Base-by-base conservation (phyloP, 495 filamentous ascomycete genomes). In the Daldinia childiae region DNA sequence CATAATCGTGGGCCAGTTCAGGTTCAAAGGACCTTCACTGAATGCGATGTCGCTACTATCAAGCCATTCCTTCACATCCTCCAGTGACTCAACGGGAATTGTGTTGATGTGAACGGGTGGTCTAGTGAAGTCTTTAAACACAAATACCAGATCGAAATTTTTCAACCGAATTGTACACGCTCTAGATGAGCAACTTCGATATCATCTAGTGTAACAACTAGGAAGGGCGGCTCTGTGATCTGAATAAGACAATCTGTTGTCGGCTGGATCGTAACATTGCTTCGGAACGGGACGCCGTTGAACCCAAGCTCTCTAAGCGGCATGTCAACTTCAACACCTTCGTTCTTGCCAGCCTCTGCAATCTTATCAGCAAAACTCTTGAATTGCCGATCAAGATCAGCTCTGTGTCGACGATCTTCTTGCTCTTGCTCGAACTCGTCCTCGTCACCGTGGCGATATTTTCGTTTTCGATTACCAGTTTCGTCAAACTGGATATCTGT, bases 1-100 rank as follows among this genome's bases (percentile, higher is more conserved):
- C 94, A 99, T 99, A 77, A 99, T 99, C 21, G 93, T 97, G 7
- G 91, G 89, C 96, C 96, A 99, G 82, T 98, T 98, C 66, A 99
- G 84, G 81, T 99, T 99, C 70, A 99, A 85, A 6, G 96, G 96
- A 45, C 96, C 96, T 80, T 99, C 96, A 15, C 90, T 91, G 85
- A 89, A 98, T 29, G 96, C 88, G 67, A 99, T 95, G 75, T 98
- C 94, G 66, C 95, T 93, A 3, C 90, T 91, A 79, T 98, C 94
- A 19, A 99, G 87, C 93, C 95, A 99, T 78, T 98, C 96, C 80
- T 98, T 99, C 61, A 98, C 96, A 61, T 90, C 88, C 65, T 99
- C 96, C 32, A 99, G 84, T 4, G 90, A 90, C 76, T 98, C 96
- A 48, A 99, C 94, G 1, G 96, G 96, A 69, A 99, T 98, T 15